phyloP scores from a whole-genome alignment of 2,329 filamentous ascomycete species.

The Trichophyton schoenleinii region DNA sequence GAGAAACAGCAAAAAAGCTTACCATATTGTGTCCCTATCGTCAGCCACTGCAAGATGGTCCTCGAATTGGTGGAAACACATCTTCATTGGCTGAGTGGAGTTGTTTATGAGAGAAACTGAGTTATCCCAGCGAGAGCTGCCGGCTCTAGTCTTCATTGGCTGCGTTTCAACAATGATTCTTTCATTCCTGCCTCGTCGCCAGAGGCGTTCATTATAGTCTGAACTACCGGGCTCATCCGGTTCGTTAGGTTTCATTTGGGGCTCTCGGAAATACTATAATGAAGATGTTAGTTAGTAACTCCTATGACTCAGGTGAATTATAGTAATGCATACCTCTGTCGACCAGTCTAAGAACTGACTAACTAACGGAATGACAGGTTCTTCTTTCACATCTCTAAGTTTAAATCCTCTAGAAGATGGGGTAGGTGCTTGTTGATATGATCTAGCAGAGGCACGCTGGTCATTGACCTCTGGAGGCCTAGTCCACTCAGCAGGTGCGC shows the following conservation, averaged over 20 bases:
- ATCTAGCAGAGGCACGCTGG: conserved; percentile 49
- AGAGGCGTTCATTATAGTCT: conserved; percentile 90
- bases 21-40: conserved; percentile 73
- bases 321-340: conserved; percentile 47
- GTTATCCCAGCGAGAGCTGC: conserved; percentile 75
- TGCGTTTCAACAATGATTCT: conserved; percentile 85
- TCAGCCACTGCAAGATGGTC: conserved; percentile 90
- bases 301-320: not conserved
- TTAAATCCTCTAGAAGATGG: conserved; percentile 68
- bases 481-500: conserved; percentile 46
- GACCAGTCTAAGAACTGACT: conserved; percentile 92
- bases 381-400: conserved; percentile 45
- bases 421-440: conserved; percentile 62
- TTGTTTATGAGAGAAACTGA: conserved; percentile 77
- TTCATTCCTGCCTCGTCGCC: conserved; percentile 86
- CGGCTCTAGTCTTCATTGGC: conserved; percentile 78
- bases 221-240: conserved; percentile 91
- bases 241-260: conserved; percentile 94
- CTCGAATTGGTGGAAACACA: conserved; percentile 97
- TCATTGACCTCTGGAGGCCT: conserved; percentile 66
- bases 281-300: conserved; percentile 10
- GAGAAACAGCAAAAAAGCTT: conserved; percentile 17
- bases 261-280: conserved; percentile 76
- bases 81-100: conserved; percentile 73
- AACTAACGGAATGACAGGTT: conserved; percentile 58